A percentile compares a stretch with the other conserved stretches of the same genome.
These are phyloP conservation scores for Escallonia herrerae DNA, from an alignment of 129 eudicot genomes.

Conservation along the genomic window DNA sequence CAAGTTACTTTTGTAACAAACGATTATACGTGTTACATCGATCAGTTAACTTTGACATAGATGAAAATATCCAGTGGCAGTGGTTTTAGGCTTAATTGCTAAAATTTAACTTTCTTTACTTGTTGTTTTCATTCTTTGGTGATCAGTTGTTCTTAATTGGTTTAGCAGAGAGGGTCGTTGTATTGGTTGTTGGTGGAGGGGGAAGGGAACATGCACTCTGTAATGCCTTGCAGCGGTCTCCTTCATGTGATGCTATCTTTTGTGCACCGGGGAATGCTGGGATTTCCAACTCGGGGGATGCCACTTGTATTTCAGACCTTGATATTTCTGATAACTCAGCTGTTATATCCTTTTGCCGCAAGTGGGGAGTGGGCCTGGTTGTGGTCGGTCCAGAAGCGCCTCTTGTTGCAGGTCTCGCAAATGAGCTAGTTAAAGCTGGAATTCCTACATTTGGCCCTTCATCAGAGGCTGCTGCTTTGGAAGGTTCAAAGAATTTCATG, in stretches of 20 bases:
- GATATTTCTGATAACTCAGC: constrained; percentile 62
- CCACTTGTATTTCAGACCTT: constrained; percentile 75
- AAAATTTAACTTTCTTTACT: background rate
- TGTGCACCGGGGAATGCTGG: constrained; percentile 98
- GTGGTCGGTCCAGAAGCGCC: constrained; percentile 97
- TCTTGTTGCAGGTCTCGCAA: constrained; percentile 84
- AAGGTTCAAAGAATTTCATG: constrained; percentile 93
- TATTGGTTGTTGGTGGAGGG: constrained; percentile 89
- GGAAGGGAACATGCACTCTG: constrained; percentile 98
- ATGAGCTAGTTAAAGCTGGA: constrained; percentile 77
- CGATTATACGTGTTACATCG: too few relatives aligned
- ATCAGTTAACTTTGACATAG: too few relatives aligned
- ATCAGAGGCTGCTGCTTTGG: constrained; percentile 88
- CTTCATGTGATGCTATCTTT: constrained; percentile 69
- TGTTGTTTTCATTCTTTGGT: constrained; percentile 2
- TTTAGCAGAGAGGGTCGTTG: constrained; percentile 53
- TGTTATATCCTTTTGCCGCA: constrained; percentile 64
- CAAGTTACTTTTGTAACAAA: too few relatives aligned
- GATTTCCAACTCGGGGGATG: constrained; percentile 81
- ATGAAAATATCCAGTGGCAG: too few relatives aligned
- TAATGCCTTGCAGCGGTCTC: constrained; percentile 69
- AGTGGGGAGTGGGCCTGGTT: constrained; percentile 77
- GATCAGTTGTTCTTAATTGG: background rate
- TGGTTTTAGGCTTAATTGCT: too few relatives aligned
- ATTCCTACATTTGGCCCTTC: constrained; percentile 92